Percentiles rank a stretch among this genome's conserved stretches.
phyloP scores from a whole-genome alignment of 805 yeast species.

The Lachancea fermentati region DNA sequence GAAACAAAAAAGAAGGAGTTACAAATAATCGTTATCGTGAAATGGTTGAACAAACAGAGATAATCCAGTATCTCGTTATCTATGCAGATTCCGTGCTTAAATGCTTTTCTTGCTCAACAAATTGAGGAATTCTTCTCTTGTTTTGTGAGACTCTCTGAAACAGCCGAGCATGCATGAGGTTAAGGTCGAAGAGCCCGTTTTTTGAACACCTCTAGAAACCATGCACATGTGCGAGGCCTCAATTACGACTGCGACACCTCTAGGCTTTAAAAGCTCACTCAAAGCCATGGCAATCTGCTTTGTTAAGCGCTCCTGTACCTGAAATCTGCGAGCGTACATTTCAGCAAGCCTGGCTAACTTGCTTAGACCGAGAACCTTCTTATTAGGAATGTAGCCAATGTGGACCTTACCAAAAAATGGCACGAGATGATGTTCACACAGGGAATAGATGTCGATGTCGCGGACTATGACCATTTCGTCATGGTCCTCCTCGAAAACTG shows the following conservation, averaged over 20 bases:
- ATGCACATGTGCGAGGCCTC: slow-evolving; percentile 99
- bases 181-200: slow-evolving; percentile 86
- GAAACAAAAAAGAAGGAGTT: neutral
- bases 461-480: slow-evolving; percentile 98
- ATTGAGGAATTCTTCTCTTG: slow-evolving; percentile 92
- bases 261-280: slow-evolving; percentile 82
- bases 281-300: slow-evolving; percentile 97
- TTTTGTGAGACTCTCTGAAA: slow-evolving; percentile 87
- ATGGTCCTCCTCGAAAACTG: slow-evolving; percentile 96
- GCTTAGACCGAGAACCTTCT: slow-evolving; percentile 84
- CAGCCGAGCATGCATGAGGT: slow-evolving; percentile 98
- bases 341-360: slow-evolving; percentile 94
- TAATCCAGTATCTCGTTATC: slow-evolving; percentile 13
- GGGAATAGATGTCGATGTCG: slow-evolving; percentile 85
- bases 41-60: slow-evolving; percentile 12
- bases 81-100: slow-evolving; percentile 4
- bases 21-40: neutral
- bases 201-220: slow-evolving; percentile 97
- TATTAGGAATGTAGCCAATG: slow-evolving; percentile 95
- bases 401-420: slow-evolving; percentile 97
- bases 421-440: slow-evolving; percentile 96
- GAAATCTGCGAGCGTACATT: slow-evolving; percentile 91
- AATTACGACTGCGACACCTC: slow-evolving; percentile 97
- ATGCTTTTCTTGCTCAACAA: slow-evolving; percentile 54
- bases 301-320: slow-evolving; percentile 96